These are phyloP conservation scores for Bipolaris sorokiniana DNA, from an alignment of 2,329 filamentous ascomycete genomes.

Conservation along the genomic window DNA sequence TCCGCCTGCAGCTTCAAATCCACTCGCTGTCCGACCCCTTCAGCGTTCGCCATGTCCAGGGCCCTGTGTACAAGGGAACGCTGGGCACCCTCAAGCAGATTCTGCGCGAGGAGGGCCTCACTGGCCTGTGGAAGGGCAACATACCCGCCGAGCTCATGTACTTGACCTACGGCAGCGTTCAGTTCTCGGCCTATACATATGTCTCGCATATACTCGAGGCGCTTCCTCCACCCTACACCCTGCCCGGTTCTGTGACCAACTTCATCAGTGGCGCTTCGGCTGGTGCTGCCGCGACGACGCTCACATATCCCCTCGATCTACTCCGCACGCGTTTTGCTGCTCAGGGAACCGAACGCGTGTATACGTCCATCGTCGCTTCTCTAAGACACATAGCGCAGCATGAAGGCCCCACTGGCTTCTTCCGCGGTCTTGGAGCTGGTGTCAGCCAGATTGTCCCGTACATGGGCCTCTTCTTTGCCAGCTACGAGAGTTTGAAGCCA, in stretches of 20 bases:
- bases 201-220: slow-evolving; percentile 70
- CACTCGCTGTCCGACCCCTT: slow-evolving; percentile 80
- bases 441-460: slow-evolving; percentile 90
- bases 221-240: slow-evolving; percentile 51
- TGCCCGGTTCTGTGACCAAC: slow-evolving; percentile 73
- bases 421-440: slow-evolving; percentile 81
- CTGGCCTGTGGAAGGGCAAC: slow-evolving; percentile 95
- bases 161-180: slow-evolving; percentile 83
- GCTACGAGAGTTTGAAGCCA: slow-evolving; percentile 76
- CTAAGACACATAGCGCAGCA: slow-evolving; percentile 73
- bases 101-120: slow-evolving; percentile 78
- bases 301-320: slow-evolving; percentile 91
- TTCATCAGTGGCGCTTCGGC: slow-evolving; percentile 85
- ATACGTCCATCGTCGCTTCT: slow-evolving; percentile 71
- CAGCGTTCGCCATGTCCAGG: slow-evolving; percentile 57
- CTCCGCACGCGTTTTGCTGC: slow-evolving; percentile 96
- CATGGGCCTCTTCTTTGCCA: slow-evolving; percentile 95
- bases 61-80: slow-evolving; percentile 73
- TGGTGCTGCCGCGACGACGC: slow-evolving; percentile 79
- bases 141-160: slow-evolving; percentile 95
- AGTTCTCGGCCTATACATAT: slow-evolving; percentile 88
- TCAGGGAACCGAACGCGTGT: slow-evolving; percentile 82
- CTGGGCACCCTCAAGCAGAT: slow-evolving; percentile 78
- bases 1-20: slow-evolving; percentile 91
- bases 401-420: slow-evolving; percentile 83